Percentiles rank a stretch among this genome's conserved stretches.
phyloP scores from a whole-genome alignment of 2,329 filamentous ascomycete genomes.

The Aspergillus fumigatiaffinis region DNA sequence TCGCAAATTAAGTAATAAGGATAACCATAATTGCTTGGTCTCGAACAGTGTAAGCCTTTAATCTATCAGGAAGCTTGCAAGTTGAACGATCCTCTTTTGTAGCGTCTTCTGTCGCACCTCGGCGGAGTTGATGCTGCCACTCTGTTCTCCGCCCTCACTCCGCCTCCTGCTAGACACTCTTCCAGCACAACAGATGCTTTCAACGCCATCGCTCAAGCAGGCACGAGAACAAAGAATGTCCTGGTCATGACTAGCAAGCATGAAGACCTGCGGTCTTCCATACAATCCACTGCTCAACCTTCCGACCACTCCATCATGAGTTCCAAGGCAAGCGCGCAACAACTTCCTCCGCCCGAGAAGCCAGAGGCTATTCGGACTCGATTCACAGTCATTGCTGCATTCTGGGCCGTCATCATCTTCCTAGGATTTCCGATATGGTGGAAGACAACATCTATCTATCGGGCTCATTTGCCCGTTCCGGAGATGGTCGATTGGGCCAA shows the following conservation, averaged over 20 bases:
- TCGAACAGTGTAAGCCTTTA: no score
- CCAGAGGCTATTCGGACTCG: slow-evolving; percentile 65
- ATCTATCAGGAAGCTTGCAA: neutral
- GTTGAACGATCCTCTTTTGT: neutral
- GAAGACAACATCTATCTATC: slow-evolving; percentile 87
- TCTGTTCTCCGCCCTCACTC: slow-evolving; percentile 11
- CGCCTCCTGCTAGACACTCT: neutral
- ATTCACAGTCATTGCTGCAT: slow-evolving; percentile 73
- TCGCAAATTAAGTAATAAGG: neutral
- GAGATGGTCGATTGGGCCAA: slow-evolving; percentile 91
- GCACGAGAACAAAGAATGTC: slow-evolving; percentile 26
- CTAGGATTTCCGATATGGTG: slow-evolving; percentile 94
- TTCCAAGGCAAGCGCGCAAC: slow-evolving; percentile 20
- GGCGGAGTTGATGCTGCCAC: neutral
- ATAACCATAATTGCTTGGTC: neutral
- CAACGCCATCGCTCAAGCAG: neutral
- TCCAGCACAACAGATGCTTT: neutral
- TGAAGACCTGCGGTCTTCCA: slow-evolving; percentile 31
- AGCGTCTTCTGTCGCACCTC: neutral
- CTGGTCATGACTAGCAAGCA: slow-evolving; percentile 31
- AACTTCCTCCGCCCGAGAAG: slow-evolving; percentile 72
- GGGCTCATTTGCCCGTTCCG: slow-evolving; percentile 75
- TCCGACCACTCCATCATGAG: slow-evolving; percentile 15
- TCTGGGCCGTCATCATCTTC: slow-evolving; percentile 81
- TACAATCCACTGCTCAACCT: slow-evolving; percentile 10